phyloP scores from a whole-genome alignment of 108 stramenopile species.

The Skeletonema potamos region DNA sequence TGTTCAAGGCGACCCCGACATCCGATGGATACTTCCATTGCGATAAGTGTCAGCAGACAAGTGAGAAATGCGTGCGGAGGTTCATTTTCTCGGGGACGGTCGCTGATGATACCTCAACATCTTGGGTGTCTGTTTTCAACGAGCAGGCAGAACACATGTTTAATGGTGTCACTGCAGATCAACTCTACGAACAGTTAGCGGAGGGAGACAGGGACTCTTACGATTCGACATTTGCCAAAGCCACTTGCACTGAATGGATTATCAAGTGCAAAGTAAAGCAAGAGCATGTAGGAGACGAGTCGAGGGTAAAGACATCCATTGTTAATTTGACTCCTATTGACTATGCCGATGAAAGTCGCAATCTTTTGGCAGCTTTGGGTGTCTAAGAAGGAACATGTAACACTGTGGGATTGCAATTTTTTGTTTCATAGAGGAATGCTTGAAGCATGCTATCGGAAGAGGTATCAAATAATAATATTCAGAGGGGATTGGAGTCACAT shows the following conservation, averaged over 20 bases:
- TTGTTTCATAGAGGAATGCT: not conserved
- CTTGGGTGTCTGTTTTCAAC: slow-evolving; percentile 93
- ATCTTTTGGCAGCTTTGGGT: slow-evolving; percentile 75
- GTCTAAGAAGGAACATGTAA: not conserved
- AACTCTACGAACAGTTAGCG: slow-evolving; percentile 52
- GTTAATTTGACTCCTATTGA: slow-evolving; percentile 78
- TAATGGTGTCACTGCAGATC: slow-evolving; percentile 82
- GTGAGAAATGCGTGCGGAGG: slow-evolving; percentile 74
- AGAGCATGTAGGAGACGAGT: slow-evolving; percentile 91
- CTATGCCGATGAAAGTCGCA: slow-evolving; percentile 75
- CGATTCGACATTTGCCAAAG: slow-evolving; percentile 73
- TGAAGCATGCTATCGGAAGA: not conserved
- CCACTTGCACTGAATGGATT: slow-evolving; percentile 82
- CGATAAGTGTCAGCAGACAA: slow-evolving; percentile 80
- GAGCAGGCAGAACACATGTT: slow-evolving; percentile 81
- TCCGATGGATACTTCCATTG: slow-evolving; percentile 84
- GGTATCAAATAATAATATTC: not conserved
- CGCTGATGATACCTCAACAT: slow-evolving; percentile 77
- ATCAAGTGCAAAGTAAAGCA: slow-evolving; percentile 91
- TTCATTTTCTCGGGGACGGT: slow-evolving; percentile 89
- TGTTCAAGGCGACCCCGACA: slow-evolving; percentile 81
- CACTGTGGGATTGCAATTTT: not conserved
- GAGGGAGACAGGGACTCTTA: slow-evolving; percentile 60
- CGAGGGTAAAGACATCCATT: slow-evolving; percentile 80
- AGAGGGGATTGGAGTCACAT: not conserved